Percentiles rank a stretch among this genome's conserved stretches.
These are phyloP conservation scores for Sugiyamaella grinbergsii DNA, from an alignment of 1,139 yeast species.

Conservation along the genomic window DNA sequence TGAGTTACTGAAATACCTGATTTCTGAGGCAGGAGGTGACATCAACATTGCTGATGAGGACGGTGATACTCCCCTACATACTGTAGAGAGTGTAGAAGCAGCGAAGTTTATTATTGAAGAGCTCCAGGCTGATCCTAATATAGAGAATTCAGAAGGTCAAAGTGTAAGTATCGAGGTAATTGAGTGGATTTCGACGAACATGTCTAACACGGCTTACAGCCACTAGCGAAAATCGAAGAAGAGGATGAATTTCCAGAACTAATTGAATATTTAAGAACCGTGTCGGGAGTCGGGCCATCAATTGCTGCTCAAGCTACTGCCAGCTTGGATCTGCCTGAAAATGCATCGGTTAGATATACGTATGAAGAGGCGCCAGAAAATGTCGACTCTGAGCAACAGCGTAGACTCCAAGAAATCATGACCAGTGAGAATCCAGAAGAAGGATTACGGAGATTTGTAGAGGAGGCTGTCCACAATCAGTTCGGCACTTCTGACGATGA, in stretches of 20 bases:
- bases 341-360: slow-evolving; percentile 28
- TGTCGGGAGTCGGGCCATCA: slow-evolving; percentile 36
- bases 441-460: slow-evolving; percentile 66
- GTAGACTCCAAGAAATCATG: slow-evolving; percentile 67
- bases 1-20: slow-evolving; percentile 62
- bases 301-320: slow-evolving; percentile 19
- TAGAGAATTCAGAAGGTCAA: slow-evolving; percentile 70
- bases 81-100: slow-evolving; percentile 68
- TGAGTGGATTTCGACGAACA: neutral
- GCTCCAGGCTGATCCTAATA: slow-evolving; percentile 62
- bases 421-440: slow-evolving; percentile 79
- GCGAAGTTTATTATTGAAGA: slow-evolving; percentile 69
- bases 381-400: slow-evolving; percentile 56
- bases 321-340: slow-evolving; percentile 21
- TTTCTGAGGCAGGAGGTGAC: slow-evolving; percentile 66
- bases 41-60: slow-evolving; percentile 80
- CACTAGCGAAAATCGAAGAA: slow-evolving; percentile 68
- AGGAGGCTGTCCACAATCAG: slow-evolving; percentile 62
- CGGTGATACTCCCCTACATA: slow-evolving; percentile 95
- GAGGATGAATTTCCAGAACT: slow-evolving; percentile 86
- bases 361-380: slow-evolving; percentile 33
- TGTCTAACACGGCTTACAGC: slow-evolving; percentile 31
- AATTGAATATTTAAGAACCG: slow-evolving; percentile 58
- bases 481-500: slow-evolving; percentile 14
- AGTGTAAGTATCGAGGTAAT: slow-evolving; percentile 53